phyloP scores from a whole-genome alignment of 495 filamentous ascomycete species.

The Penicillium simplicissimum region DNA sequence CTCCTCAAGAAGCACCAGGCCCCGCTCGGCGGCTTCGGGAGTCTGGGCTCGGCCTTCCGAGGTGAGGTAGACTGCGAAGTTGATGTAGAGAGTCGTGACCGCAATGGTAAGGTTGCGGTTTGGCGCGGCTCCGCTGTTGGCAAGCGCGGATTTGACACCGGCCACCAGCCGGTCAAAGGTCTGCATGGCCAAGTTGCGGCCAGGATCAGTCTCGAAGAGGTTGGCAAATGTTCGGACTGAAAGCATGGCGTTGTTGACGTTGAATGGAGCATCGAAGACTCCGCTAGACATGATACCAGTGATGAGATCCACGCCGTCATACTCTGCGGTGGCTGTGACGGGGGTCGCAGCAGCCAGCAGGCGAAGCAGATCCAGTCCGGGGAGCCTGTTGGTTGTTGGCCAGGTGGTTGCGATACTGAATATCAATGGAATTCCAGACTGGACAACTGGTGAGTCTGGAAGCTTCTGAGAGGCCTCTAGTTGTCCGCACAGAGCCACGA shows the following conservation, averaged over 20 bases:
- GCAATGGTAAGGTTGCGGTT: slow-evolving; percentile 85
- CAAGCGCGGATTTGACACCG: slow-evolving; percentile 47
- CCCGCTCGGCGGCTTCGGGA: slow-evolving; percentile 55
- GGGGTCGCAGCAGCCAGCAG: slow-evolving; percentile 69
- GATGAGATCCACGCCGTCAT: slow-evolving; percentile 54
- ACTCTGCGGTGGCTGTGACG: slow-evolving; percentile 57
- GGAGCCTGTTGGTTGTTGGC: slow-evolving; percentile 76
- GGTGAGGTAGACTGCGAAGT: slow-evolving; percentile 70
- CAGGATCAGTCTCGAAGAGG: slow-evolving; percentile 74
- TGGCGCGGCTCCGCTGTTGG: slow-evolving; percentile 46
- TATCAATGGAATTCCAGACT: slow-evolving; percentile 56
- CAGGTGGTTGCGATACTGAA: slow-evolving; percentile 70
- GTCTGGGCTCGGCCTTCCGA: slow-evolving; percentile 32
- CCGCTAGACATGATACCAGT: slow-evolving; percentile 47
- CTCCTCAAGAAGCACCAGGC: slow-evolving; percentile 60
- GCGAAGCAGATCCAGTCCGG: slow-evolving; percentile 82
- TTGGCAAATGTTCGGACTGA: slow-evolving; percentile 81
- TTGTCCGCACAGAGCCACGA: slow-evolving; percentile 55
- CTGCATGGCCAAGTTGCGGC: slow-evolving; percentile 59
- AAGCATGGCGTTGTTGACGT: slow-evolving; percentile 83
- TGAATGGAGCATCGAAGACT: slow-evolving; percentile 56
- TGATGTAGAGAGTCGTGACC: slow-evolving; percentile 78
- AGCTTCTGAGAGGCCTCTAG: slow-evolving; percentile 53
- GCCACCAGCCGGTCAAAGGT: slow-evolving; percentile 60
- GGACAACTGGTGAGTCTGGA: slow-evolving; percentile 37